phyloP scores from a whole-genome alignment of 306 rosid species.

The Styphnolobium japonicum region DNA sequence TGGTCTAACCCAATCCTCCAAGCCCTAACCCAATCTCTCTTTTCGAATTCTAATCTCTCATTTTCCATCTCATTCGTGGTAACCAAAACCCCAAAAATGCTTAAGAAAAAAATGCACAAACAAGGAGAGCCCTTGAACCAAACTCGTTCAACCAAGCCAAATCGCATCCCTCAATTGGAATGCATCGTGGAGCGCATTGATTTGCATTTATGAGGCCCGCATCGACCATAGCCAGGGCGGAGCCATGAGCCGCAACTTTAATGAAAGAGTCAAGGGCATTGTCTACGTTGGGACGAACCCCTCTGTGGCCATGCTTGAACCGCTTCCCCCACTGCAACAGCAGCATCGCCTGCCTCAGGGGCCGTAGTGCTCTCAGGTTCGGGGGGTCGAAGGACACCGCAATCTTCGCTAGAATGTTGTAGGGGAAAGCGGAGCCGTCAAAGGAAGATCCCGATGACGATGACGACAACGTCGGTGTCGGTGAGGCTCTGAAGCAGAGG shows the following conservation, averaged over 20 bases:
- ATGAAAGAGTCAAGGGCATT: slow-evolving; percentile 72
- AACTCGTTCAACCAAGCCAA: too few species aligned
- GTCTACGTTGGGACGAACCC: slow-evolving; percentile 42
- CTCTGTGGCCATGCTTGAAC: slow-evolving; percentile 73
- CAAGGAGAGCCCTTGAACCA: too few species aligned
- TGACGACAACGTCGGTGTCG: slow-evolving; percentile 10
- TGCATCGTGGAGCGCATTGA: too few species aligned
- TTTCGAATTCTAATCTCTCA: too few species aligned
- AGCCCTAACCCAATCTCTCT: too few species aligned
- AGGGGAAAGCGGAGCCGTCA: slow-evolving; percentile 52
- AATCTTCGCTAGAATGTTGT: slow-evolving; percentile 57
- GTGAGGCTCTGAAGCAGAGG: background rate
- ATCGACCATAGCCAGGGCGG: slow-evolving; percentile 81
- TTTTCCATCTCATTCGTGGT: too few species aligned
- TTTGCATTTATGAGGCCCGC: too few species aligned
- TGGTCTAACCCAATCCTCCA: too few species aligned
- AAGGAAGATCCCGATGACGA: background rate
- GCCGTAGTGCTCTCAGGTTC: slow-evolving; percentile 51
- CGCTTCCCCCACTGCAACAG: slow-evolving; percentile 68
- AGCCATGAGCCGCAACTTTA: slow-evolving; percentile 72
- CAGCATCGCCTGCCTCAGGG: slow-evolving; percentile 71
- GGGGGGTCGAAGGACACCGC: slow-evolving; percentile 57
- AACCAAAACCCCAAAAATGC: too few species aligned
- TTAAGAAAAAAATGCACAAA: too few species aligned
- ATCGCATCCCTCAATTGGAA: too few species aligned